A percentile compares a stretch with the other conserved stretches of the same genome.
These are phyloP conservation scores for Paracamarosporium sp. DNA, from an alignment of 2,329 filamentous ascomycete species.

Conservation along the genomic window DNA sequence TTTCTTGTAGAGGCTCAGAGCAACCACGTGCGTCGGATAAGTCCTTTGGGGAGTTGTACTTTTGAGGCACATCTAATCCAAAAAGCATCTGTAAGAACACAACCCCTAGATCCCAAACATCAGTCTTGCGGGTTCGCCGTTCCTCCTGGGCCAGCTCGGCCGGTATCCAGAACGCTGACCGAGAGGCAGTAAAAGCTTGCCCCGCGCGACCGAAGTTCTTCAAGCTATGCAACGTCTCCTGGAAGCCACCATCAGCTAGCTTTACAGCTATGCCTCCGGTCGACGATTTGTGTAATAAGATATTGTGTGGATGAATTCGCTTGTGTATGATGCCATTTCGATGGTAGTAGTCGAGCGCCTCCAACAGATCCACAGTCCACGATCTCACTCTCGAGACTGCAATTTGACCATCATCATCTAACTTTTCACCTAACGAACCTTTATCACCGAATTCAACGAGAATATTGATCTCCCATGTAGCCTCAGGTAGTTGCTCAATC, in stretches of 20 bases:
- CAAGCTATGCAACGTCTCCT: constrained; percentile 70
- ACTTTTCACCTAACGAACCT: constrained; percentile 80
- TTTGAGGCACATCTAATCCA: constrained; percentile 76
- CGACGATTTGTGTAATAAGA: constrained; percentile 75
- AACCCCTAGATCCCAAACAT: constrained; percentile 94
- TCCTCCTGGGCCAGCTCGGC: constrained; percentile 74
- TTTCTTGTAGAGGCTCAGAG: constrained; percentile 77
- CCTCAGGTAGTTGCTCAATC: constrained; percentile 62
- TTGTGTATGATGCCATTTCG: constrained; percentile 84
- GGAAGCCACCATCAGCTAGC: constrained; percentile 75
- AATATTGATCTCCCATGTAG: constrained; percentile 74
- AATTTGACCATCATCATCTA: constrained; percentile 79
- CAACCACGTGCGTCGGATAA: constrained; percentile 75
- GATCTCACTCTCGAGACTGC: constrained; percentile 78
- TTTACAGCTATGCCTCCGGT: constrained; percentile 73
- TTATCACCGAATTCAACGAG: constrained; percentile 80
- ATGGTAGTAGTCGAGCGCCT: constrained; percentile 87
- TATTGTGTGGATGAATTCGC: constrained; percentile 79
- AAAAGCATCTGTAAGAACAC: constrained; percentile 94
- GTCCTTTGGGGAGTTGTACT: constrained; percentile 78
- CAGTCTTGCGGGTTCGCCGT: constrained; percentile 73
- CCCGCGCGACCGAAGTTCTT: constrained; percentile 59
- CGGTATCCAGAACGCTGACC: constrained; percentile 82
- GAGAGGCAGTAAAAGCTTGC: constrained; percentile 65
- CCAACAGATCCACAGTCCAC: constrained; percentile 91